These are phyloP conservation scores for Xylaria multiplex DNA, from an alignment of 2,329 filamentous ascomycete species.

Conservation along the genomic window DNA sequence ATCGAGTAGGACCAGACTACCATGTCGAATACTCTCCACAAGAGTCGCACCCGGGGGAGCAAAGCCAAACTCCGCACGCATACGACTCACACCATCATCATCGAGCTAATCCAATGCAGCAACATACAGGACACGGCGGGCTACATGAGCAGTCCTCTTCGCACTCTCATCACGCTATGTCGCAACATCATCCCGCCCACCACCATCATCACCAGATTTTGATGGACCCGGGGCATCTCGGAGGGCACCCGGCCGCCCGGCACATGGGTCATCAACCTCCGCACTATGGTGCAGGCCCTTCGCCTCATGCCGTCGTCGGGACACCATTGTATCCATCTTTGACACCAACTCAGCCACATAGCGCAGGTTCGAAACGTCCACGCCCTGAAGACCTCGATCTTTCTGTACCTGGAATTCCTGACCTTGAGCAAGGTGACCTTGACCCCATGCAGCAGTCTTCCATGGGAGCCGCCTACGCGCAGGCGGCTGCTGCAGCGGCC, in stretches of 20 bases:
- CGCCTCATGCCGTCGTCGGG: constrained; percentile 58
- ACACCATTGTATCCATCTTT: constrained; percentile 63
- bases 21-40: constrained; percentile 79
- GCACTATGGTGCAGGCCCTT: constrained; percentile 63
- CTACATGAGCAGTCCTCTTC: constrained; percentile 58
- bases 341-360: constrained; percentile 52
- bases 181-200: constrained; percentile 59
- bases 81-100: constrained; percentile 64
- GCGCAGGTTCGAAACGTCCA: constrained; percentile 60
- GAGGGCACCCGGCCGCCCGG: constrained; percentile 58
- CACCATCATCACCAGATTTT: constrained; percentile 66
- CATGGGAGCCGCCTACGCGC: constrained; percentile 62
- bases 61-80: constrained; percentile 70
- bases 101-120: constrained; percentile 61
- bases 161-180: constrained; percentile 54
- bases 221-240: constrained; percentile 66
- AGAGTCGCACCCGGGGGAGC: constrained; percentile 71
- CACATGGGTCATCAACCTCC: constrained; percentile 63
- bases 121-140: constrained; percentile 58
- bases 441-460: constrained; percentile 65
- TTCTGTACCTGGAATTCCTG: constrained; percentile 60
- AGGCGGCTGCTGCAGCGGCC: constrained; percentile 56
- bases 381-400: constrained; percentile 69
- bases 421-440: constrained; percentile 65
- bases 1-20: constrained; percentile 75